These are phyloP conservation scores for Globisporangium okanoganense DNA, from an alignment of 352 stramenopile species.

Conservation along the genomic window DNA sequence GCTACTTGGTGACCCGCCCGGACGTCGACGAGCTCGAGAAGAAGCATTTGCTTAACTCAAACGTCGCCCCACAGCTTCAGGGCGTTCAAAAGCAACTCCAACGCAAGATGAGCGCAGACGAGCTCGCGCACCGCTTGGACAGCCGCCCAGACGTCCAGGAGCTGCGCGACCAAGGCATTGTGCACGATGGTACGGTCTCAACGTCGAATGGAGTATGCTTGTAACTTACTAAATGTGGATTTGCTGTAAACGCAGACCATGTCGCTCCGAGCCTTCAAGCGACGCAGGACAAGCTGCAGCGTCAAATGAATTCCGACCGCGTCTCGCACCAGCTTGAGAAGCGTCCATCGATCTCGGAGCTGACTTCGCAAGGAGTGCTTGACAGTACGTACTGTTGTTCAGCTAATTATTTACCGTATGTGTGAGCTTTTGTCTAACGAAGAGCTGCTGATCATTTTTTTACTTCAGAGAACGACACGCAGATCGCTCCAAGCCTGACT, in stretches of 20 bases:
- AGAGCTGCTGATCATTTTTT: not conserved
- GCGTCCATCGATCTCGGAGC: slow-evolving; percentile 55
- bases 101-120: slow-evolving; percentile 67
- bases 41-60: slow-evolving; percentile 50
- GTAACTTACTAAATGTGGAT: not conserved
- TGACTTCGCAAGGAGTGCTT: slow-evolving; percentile 56
- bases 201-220: too few species aligned
- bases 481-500: slow-evolving; percentile 58
- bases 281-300: slow-evolving; percentile 72
- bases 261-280: slow-evolving; percentile 77
- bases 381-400: slow-evolving; percentile 28
- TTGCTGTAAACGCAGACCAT: slow-evolving; percentile 27
- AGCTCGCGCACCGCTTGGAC: slow-evolving; percentile 65
- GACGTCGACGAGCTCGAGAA: slow-evolving; percentile 55
- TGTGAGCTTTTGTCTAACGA: not conserved
- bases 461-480: slow-evolving; percentile 39
- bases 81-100: slow-evolving; percentile 75
- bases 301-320: slow-evolving; percentile 70
- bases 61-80: slow-evolving; percentile 53
- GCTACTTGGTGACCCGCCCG: slow-evolving; percentile 49
- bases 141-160: slow-evolving; percentile 69
- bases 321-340: slow-evolving; percentile 72
- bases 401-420: not conserved
- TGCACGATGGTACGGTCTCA: slow-evolving; percentile 34
- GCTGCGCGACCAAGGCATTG: slow-evolving; percentile 66